Base-by-base conservation (phyloP, 768 basidiomycete genomes). In the Heimioporus sp. region DNA sequence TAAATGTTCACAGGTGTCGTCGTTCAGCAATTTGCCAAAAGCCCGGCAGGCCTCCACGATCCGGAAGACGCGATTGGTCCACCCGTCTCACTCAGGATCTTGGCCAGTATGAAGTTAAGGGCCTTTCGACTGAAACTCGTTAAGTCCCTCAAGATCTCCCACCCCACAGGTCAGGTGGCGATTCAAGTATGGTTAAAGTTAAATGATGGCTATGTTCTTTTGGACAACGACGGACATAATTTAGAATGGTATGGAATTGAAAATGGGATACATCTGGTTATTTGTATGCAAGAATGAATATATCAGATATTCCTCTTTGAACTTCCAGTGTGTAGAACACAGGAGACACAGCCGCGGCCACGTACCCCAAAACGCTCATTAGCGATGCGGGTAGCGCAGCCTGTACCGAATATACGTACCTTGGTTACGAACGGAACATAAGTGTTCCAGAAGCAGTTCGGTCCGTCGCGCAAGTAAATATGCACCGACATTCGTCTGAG, bases 181-280 rank as follows among this genome's bases (percentile, higher is more conserved):
- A 58, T 83, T 17, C 62, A 61, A 43, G 59, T 90, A 31, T 90
- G 84, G 82, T 64, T 86, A 39, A 71, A 70, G 40, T 76, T 87
- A 74, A 65, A 68, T 17, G 78, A 84, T 58, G 74, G 74, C 30
- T 69, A 81, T 28, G 69, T 73, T 21, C 72, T 76, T 47, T 68
- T 92, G 30, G 71, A 76, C 24, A 61, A 77, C 28, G 82, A 87
- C 45, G 57, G 65, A 12, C 78, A 77, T 49, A 77, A 82, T 47
- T 64, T 91, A 38, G 80, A 76, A 52, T 90, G 87, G 87, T 79
- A 85, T 63, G 89, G 90, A 7, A 62, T 92, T 35, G 86, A 90
- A 51, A 76, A 79, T 9, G 78, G 64, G 17, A 71, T 73, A 49
- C 62, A 71, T 51, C 58, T 80, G 24, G 54, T 62, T 20, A 58